phyloP scores from a whole-genome alignment of 2,329 filamentous ascomycete species.

The Paracamarosporium sp. region DNA sequence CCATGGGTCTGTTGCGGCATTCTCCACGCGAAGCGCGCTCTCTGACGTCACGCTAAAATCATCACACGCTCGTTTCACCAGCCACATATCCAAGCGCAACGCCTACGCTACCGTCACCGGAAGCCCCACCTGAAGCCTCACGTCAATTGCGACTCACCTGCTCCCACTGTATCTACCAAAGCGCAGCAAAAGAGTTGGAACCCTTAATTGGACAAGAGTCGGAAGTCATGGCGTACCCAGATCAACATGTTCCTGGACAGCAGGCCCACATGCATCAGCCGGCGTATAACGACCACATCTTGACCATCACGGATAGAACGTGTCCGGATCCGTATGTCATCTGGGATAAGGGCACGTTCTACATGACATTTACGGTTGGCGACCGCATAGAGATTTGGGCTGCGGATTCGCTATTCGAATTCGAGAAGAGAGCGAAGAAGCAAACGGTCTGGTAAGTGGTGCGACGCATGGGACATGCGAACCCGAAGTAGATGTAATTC shows the following conservation, averaged over 20 bases:
- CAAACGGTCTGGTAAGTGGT: slow-evolving; percentile 49
- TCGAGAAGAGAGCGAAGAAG: slow-evolving; percentile 46
- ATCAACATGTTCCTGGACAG: slow-evolving; percentile 14
- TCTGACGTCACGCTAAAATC: slow-evolving; percentile 21
- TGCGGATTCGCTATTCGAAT: slow-evolving; percentile 47
- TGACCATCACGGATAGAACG: slow-evolving; percentile 49
- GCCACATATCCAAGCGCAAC: background rate
- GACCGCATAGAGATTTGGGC: slow-evolving; percentile 54
- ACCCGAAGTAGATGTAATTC: too few species aligned
- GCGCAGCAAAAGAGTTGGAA: background rate
- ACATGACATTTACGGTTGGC: slow-evolving; percentile 56
- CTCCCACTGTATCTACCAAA: background rate
- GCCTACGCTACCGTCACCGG: background rate
- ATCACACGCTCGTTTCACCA: slow-evolving; percentile 2
- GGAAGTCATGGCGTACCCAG: slow-evolving; percentile 22
- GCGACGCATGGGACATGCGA: too few species aligned
- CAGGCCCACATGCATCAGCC: slow-evolving; percentile 28
- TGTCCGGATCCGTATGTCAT: slow-evolving; percentile 56
- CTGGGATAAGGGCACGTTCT: slow-evolving; percentile 51
- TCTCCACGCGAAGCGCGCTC: slow-evolving; percentile 4
- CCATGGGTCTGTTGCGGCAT: background rate
- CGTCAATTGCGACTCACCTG: background rate
- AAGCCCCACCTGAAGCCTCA: background rate
- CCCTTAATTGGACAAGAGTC: slow-evolving; percentile 1
- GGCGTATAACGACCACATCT: slow-evolving; percentile 47